Evolutionary conservation across 1,284 basidiomycete genomes (phyloP).

Genomic region (Malassezia japonica): DNA sequence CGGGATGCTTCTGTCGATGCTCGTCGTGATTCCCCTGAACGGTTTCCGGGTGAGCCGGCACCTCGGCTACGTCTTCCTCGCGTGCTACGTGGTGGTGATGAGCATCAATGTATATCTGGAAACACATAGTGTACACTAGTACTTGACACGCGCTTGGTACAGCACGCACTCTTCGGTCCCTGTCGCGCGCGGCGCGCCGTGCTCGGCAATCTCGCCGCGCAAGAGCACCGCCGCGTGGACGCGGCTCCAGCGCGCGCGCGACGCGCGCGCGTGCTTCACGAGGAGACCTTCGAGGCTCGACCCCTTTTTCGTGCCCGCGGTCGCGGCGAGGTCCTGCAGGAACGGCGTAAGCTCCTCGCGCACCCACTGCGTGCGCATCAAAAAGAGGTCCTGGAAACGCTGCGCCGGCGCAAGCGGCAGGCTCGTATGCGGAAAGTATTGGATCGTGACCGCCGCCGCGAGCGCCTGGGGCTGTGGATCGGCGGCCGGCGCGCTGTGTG

Average conservation of each 20-base stretch:
- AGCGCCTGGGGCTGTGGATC: slow-evolving; percentile 9
- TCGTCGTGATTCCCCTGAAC: slow-evolving; percentile 71
- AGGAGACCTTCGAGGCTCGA: slow-evolving; percentile 29
- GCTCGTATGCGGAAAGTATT: slow-evolving; percentile 32
- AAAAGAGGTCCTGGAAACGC: slow-evolving; percentile 44
- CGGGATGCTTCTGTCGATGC: slow-evolving; percentile 60
- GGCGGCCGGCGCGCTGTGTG: background rate
- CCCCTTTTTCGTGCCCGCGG: slow-evolving; percentile 3
- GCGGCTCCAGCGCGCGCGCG: slow-evolving; percentile 6
- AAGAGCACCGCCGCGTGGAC: slow-evolving; percentile 12
- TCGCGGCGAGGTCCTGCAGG: slow-evolving; percentile 23
- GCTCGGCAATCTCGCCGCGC: background rate
- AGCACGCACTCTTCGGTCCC: slow-evolving; percentile 8
- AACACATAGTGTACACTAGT: background rate
- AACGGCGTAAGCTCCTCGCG: slow-evolving; percentile 48
- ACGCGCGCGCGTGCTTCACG: slow-evolving; percentile 22
- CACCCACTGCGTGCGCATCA: slow-evolving; percentile 33
- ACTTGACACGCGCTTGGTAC: slow-evolving; percentile 16
- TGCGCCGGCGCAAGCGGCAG: slow-evolving; percentile 37
- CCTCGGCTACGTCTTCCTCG: slow-evolving; percentile 69
- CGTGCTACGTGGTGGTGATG: slow-evolving; percentile 53
- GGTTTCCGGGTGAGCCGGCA: slow-evolving; percentile 64
- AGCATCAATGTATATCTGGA: slow-evolving; percentile 5
- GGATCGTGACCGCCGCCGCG: slow-evolving; percentile 21
- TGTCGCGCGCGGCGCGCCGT: background rate